These are phyloP conservation scores for Carex kokanica DNA, from an alignment of 176 grass and related monocot genomes.

Conservation along the genomic window DNA sequence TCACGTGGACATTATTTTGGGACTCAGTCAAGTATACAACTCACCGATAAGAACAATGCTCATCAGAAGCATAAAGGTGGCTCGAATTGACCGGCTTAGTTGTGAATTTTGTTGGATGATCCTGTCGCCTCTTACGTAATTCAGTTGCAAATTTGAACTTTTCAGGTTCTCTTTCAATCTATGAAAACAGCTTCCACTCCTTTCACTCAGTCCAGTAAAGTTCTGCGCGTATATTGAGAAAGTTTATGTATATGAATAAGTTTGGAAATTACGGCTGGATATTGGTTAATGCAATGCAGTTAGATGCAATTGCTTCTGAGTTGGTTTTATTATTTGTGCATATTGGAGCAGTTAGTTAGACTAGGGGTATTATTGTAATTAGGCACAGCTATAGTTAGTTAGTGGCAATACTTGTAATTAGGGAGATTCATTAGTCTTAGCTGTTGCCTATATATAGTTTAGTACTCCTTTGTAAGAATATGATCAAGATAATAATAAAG, in stretches of 20 bases:
- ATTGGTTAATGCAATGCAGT: background rate
- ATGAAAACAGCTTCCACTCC: conserved; percentile 53
- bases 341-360: no score
- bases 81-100: conserved; percentile 46
- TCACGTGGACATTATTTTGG: background rate
- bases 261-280: background rate
- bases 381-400: no score
- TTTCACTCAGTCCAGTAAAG: conserved; percentile 47
- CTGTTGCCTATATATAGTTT: no score
- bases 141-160: conserved; percentile 16
- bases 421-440: no score
- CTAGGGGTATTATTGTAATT: no score
- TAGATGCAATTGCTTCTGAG: background rate
- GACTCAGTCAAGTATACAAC: conserved; percentile 33
- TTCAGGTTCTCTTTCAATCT: conserved; percentile 47
- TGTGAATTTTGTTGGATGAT: conserved; percentile 41
- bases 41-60: conserved; percentile 87
- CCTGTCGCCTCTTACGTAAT: background rate
- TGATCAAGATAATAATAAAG: no score
- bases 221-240: conserved; percentile 36
- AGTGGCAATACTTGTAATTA: no score
- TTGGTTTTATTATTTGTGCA: background rate
- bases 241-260: background rate
- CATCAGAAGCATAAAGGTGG: conserved; percentile 71
- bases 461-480: no score